Evolutionary conservation across 495 filamentous ascomycete species (phyloP).

Genomic region (Penicillium canescens): DNA sequence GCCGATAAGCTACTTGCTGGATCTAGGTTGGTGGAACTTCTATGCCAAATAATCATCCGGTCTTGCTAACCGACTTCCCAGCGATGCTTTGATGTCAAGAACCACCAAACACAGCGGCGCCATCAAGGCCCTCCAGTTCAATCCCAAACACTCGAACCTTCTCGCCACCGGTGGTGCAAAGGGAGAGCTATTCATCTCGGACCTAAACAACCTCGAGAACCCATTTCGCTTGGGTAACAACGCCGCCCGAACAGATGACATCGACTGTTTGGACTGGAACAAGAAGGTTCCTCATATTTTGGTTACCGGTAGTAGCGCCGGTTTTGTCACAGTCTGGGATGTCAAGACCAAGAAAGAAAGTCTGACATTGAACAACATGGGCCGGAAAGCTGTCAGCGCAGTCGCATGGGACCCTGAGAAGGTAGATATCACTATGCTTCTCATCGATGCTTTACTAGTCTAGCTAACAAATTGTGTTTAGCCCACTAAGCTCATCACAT

Average conservation of each 20-base stretch:
- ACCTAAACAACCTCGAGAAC: constrained; percentile 83
- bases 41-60: constrained; percentile 8
- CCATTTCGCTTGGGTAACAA: constrained; percentile 86
- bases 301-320: constrained; percentile 89
- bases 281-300: constrained; percentile 96
- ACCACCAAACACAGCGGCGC: constrained; percentile 91
- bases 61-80: constrained; percentile 34
- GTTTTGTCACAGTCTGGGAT: constrained; percentile 98
- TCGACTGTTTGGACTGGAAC: constrained; percentile 97
- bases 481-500: constrained; percentile 89
- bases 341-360: constrained; percentile 96
- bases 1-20: constrained; percentile 78
- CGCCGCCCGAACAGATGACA: constrained; percentile 86
- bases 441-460: too few species aligned
- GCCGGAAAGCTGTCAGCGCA: constrained; percentile 89
- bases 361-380: constrained; percentile 88
- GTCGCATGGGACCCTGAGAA: constrained; percentile 97
- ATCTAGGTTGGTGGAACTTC: constrained; percentile 43
- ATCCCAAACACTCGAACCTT: constrained; percentile 88
- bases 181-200: constrained; percentile 95
- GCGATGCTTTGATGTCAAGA: constrained; percentile 78
- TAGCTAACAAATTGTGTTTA: constrained; percentile 24
- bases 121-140: constrained; percentile 96
- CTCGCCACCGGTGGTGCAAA: constrained; percentile 91
- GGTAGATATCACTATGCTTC: constrained; percentile 18